These are phyloP conservation scores for Metschnikowia arizonensis DNA, from an alignment of 805 yeast species.

Conservation along the genomic window DNA sequence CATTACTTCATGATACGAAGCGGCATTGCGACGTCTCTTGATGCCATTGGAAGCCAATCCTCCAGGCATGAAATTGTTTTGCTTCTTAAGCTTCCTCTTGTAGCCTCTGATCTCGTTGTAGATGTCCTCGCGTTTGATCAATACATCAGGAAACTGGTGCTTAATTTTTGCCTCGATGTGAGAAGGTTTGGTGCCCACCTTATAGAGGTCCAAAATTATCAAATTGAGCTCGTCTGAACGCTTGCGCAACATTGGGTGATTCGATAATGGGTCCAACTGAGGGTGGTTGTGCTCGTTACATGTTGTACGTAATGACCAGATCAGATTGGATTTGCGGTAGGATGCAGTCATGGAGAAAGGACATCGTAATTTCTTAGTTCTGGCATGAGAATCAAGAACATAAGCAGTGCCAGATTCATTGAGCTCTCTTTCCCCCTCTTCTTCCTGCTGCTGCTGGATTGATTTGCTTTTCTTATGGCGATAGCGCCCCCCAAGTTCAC, in stretches of 20 bases:
- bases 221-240: constrained; percentile 49
- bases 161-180: constrained; percentile 50
- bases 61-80: constrained; percentile 25
- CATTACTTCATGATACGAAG: constrained; percentile 18
- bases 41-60: constrained; percentile 12
- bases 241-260: constrained; percentile 55
- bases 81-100: constrained; percentile 47
- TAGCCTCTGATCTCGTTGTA: constrained; percentile 55
- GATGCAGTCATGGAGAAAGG: constrained; percentile 59
- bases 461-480: constrained; percentile 43
- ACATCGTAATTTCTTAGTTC: constrained; percentile 51
- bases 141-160: constrained; percentile 49
- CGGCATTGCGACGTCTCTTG: constrained; percentile 17
- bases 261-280: constrained; percentile 50
- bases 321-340: constrained; percentile 45
- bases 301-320: constrained; percentile 51
- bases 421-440: constrained; percentile 20
- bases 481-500: constrained; percentile 55
- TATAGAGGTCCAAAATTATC: constrained; percentile 48
- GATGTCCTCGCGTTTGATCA: constrained; percentile 54
- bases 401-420: constrained; percentile 32
- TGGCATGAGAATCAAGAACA: constrained; percentile 38
- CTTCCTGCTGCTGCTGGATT: constrained; percentile 22
- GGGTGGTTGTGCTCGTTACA: constrained; percentile 59
- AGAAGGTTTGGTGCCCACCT: constrained; percentile 53